Conservation (phyloP, 257 asterid species). For the Cruciata laevipes region DNA sequence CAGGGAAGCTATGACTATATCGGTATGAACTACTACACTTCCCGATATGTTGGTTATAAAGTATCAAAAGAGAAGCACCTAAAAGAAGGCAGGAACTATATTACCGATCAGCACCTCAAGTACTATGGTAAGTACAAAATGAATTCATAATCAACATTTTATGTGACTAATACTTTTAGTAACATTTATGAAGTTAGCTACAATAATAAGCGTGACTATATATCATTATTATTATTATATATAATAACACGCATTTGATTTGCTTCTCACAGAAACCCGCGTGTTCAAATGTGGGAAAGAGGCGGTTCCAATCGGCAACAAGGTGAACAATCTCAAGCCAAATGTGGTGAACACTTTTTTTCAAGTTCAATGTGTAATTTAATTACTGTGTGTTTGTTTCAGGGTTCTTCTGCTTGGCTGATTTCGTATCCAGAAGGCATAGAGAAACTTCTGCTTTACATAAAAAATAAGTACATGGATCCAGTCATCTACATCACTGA, state of each 20-base stretch:
- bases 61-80: background rate
- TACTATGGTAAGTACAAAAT: background rate
- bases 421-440: constrained; percentile 5
- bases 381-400: too few relatives aligned
- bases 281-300: background rate
- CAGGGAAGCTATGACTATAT: constrained; percentile 6
- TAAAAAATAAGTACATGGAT: constrained; percentile 27
- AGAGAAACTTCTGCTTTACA: constrained; percentile 11
- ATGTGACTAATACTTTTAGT: too few relatives aligned
- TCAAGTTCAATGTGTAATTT: too few relatives aligned
- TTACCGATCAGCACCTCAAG: background rate
- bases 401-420: constrained; percentile 9
- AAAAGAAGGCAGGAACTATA: background rate
- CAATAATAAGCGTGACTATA: background rate
- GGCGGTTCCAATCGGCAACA: background rate
- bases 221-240: too few relatives aligned
- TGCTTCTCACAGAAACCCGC: background rate
- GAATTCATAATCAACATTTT: too few relatives aligned
- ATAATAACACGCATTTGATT: too few relatives aligned
- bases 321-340: background rate
- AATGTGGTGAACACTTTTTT: too few relatives aligned
- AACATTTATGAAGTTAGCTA: background rate
- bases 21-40: constrained; percentile 9
- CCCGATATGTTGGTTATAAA: background rate
- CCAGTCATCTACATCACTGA: constrained; percentile 44